Evolutionary conservation across 2,329 filamentous ascomycete genomes (phyloP).

Genomic region (Apiospora sp.): DNA sequence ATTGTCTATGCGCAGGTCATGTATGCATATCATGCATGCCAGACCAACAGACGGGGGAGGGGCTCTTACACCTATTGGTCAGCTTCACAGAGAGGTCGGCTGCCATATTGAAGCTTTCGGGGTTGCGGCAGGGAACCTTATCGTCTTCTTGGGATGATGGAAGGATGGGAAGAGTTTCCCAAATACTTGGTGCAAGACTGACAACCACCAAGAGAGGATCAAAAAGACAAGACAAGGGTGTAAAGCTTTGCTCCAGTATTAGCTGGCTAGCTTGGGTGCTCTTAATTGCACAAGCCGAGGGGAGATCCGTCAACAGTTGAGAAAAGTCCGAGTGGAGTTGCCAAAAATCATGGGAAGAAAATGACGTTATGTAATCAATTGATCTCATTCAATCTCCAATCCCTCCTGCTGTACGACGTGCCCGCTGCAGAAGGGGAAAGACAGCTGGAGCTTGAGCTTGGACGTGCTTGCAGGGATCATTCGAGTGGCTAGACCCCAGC

Average conservation of each 20-base stretch:
- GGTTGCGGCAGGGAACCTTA: neutral
- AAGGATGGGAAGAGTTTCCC: neutral
- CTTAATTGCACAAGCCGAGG: conserved; percentile 1
- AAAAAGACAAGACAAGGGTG: conserved; percentile 7
- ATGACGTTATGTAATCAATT: conserved; percentile 11
- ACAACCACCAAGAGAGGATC: conserved; percentile 1
- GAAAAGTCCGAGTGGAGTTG: neutral
- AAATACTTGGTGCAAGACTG: neutral
- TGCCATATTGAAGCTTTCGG: conserved; percentile 21
- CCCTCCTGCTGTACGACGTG: neutral
- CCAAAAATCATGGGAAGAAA: neutral
- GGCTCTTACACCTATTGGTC: conserved; percentile 22
- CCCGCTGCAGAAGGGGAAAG: neutral
- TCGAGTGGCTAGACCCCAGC: neutral
- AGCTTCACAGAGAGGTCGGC: conserved; percentile 24
- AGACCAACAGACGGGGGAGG: too few relatives aligned
- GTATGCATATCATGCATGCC: neutral
- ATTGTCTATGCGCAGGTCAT: conserved; percentile 3
- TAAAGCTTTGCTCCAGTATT: neutral
- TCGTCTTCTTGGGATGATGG: conserved; percentile 11
- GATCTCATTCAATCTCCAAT: neutral
- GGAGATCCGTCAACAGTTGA: conserved; percentile 4
- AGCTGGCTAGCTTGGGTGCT: neutral
- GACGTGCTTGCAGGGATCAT: neutral
- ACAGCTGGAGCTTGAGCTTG: neutral